phyloP scores from a whole-genome alignment of 202 grass and related monocot species.

The Panicum hallii region DNA sequence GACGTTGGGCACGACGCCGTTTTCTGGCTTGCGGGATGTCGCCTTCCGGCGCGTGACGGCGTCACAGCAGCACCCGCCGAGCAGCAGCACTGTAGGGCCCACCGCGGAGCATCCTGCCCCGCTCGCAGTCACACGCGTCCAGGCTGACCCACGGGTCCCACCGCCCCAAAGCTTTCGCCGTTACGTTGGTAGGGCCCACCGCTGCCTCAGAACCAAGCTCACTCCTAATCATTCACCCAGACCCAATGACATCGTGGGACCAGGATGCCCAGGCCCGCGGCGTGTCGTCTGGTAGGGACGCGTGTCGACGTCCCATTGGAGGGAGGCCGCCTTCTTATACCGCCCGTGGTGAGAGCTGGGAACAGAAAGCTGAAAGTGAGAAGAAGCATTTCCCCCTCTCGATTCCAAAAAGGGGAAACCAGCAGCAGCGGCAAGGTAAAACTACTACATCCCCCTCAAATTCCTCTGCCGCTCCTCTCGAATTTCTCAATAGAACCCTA shows the following conservation, averaged over 20 bases:
- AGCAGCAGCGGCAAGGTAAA: conserved; percentile 33
- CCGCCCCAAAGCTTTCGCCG: neutral
- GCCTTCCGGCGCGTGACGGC: too few species aligned
- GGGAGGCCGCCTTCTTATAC: neutral
- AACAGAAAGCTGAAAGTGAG: conserved; percentile 1
- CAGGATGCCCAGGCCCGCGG: neutral
- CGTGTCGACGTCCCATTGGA: neutral
- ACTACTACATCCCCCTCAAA: neutral
- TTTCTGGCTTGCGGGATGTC: too few species aligned
- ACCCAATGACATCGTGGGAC: neutral
- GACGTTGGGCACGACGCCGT: too few species aligned
- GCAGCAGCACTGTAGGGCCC: too few species aligned
- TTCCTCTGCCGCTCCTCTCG: too few species aligned
- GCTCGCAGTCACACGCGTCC: neutral
- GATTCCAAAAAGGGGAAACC: neutral
- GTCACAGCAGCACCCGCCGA: neutral
- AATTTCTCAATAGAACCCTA: neutral
- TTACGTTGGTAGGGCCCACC: neutral
- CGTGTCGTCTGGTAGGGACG: neutral
- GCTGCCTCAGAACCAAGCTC: neutral
- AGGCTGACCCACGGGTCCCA: neutral
- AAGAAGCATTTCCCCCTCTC: neutral
- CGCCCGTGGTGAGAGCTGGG: neutral
- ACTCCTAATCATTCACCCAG: too few species aligned
- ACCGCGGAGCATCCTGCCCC: neutral